Evolutionary conservation across 306 rosid species (phyloP).

Genomic region (Prosopis cineraria): DNA sequence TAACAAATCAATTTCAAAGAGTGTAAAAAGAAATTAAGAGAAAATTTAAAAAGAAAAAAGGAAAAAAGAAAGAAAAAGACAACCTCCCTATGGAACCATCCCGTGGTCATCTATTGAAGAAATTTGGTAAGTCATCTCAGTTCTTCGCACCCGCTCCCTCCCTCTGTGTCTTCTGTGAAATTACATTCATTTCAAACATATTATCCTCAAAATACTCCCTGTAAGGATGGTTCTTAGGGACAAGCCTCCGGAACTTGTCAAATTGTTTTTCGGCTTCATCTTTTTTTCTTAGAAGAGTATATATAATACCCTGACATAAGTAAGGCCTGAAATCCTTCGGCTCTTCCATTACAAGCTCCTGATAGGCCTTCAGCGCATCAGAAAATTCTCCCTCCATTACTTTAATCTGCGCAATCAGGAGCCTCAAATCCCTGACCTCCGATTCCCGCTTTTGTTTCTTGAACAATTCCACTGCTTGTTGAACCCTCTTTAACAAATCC

Average conservation of each 20-base stretch:
- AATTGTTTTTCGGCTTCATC: constrained; percentile 86
- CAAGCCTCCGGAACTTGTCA: constrained; percentile 66
- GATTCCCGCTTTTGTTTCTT: constrained; percentile 48
- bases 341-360: constrained; percentile 75
- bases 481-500: constrained; percentile 50
- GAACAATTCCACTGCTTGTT: constrained; percentile 53
- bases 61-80: background rate
- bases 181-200: constrained; percentile 61
- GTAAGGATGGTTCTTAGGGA: constrained; percentile 82
- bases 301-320: constrained; percentile 86
- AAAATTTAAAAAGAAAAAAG: background rate
- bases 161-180: constrained; percentile 48
- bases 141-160: constrained; percentile 44
- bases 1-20: constrained; percentile 6
- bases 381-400: constrained; percentile 68
- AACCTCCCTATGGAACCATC: constrained; percentile 41
- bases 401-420: constrained; percentile 72
- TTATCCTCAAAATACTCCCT: constrained; percentile 74
- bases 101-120: constrained; percentile 2
- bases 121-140: constrained; percentile 29
- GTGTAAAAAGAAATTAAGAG: background rate
- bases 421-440: constrained; percentile 86
- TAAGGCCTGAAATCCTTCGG: constrained; percentile 91
- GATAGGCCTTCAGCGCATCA: constrained; percentile 73
- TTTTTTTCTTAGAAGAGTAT: constrained; percentile 64